Conservation (phyloP, 257 asterid species). For the Solanum stenotomum region DNA sequence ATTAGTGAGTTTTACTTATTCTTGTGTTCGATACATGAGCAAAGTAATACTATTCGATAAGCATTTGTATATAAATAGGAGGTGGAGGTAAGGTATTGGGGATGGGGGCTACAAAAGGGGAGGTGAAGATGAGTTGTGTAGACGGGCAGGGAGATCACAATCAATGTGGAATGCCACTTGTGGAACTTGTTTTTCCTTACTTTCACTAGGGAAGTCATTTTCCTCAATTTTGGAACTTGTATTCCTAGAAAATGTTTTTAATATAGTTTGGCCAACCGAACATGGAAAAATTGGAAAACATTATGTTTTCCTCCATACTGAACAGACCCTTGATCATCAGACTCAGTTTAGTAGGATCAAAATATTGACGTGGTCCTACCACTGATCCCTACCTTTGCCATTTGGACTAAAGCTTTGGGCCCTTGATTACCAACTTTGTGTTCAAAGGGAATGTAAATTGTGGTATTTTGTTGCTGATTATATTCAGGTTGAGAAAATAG, state of each 20-base stretch:
- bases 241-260: background rate
- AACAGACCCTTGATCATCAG: background rate
- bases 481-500: background rate
- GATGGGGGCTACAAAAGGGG: background rate
- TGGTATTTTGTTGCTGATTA: background rate
- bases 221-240: background rate
- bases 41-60: background rate
- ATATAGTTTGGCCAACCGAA: background rate
- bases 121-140: background rate
- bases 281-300: background rate
- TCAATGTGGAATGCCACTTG: background rate
- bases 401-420: background rate
- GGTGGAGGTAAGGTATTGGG: background rate
- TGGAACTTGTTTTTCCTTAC: background rate
- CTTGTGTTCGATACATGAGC: background rate
- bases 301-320: background rate
- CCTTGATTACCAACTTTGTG: background rate
- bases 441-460: background rate
- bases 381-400: background rate
- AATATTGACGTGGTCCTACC: background rate
- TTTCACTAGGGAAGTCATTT: background rate
- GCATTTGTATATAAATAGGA: background rate
- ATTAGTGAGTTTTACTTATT: background rate
- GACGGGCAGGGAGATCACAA: background rate
- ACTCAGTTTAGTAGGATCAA: background rate